These are phyloP conservation scores for Teunomyces lycoperdinae DNA, from an alignment of 805 yeast species.

Conservation along the genomic window DNA sequence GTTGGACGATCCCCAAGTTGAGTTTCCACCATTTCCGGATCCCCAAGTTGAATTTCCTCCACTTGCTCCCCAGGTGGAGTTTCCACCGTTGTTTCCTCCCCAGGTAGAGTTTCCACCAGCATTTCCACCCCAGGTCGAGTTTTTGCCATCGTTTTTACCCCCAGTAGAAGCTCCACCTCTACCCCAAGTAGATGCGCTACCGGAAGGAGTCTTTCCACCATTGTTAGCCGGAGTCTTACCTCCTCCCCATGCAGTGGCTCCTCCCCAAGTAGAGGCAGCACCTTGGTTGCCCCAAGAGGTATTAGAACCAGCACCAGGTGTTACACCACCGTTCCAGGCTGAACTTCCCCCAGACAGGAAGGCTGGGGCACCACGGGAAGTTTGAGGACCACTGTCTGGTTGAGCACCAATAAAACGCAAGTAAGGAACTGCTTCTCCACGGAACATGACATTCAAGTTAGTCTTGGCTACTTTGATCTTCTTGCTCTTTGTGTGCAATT, in stretches of 20 bases:
- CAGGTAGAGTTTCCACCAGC: constrained; percentile 16
- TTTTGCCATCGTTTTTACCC: constrained; percentile 16
- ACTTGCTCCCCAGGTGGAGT: constrained; percentile 15
- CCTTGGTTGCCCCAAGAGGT: constrained; percentile 21
- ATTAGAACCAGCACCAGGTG: constrained; percentile 15
- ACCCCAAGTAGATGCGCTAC: constrained; percentile 42
- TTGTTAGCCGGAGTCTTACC: constrained; percentile 15
- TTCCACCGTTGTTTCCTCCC: constrained; percentile 13
- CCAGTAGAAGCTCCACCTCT: constrained; percentile 36
- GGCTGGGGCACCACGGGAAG: constrained; percentile 28
- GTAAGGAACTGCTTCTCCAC: constrained; percentile 72
- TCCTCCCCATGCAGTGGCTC: constrained; percentile 27
- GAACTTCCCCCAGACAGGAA: constrained; percentile 47
- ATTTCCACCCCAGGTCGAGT: constrained; percentile 19
- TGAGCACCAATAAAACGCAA: constrained; percentile 67
- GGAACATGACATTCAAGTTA: constrained; percentile 68
- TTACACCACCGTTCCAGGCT: constrained; percentile 48
- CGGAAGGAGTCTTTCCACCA: constrained; percentile 24
- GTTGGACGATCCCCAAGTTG: constrained; percentile 16
- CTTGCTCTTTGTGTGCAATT: constrained; percentile 88
- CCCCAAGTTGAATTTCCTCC: constrained; percentile 29
- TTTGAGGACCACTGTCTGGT: constrained; percentile 7
- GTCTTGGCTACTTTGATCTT: constrained; percentile 80
- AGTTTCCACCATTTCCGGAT: constrained; percentile 16
- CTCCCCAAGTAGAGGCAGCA: constrained; percentile 52